Conservation (phyloP, 2,329 filamentous ascomycete species). For the Fusarium protoensiforme region DNA sequence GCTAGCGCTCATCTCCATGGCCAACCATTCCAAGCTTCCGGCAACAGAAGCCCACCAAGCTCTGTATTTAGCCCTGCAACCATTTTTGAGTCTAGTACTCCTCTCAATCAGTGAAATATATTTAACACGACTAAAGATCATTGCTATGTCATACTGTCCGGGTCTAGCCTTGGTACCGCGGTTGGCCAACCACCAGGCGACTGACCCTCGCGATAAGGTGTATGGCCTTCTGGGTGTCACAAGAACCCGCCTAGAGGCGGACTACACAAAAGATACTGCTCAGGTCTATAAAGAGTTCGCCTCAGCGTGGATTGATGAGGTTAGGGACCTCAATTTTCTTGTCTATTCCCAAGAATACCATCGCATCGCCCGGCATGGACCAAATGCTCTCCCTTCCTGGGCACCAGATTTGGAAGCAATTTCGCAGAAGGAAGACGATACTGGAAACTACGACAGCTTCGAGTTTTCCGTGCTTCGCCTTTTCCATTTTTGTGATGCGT, state of each 20-base stretch:
- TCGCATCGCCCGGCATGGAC: background rate
- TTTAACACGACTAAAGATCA: background rate
- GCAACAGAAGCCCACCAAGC: background rate
- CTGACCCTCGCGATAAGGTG: background rate
- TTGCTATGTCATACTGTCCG: rapidly evolving
- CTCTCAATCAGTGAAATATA: rapidly evolving
- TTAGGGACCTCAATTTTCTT: background rate
- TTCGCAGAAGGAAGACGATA: background rate
- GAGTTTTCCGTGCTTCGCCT: rapidly evolving
- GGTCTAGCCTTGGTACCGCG: background rate
- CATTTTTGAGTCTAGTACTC: rapidly evolving
- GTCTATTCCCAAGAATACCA: background rate
- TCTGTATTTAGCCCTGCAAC: rapidly evolving
- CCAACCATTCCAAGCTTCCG: rapidly evolving
- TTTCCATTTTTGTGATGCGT: rapidly evolving
- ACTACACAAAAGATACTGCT: background rate
- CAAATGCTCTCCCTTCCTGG: background rate
- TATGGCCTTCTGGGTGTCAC: background rate
- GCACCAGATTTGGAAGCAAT: background rate
- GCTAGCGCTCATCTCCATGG: rapidly evolving
- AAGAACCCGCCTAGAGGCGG: background rate
- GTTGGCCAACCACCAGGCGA: background rate
- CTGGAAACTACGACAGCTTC: too few relatives aligned
- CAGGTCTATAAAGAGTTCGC: background rate
- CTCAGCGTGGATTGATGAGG: background rate